Conservation (phyloP, 2,329 filamentous ascomycete genomes). For the Venturia carpophila region DNA sequence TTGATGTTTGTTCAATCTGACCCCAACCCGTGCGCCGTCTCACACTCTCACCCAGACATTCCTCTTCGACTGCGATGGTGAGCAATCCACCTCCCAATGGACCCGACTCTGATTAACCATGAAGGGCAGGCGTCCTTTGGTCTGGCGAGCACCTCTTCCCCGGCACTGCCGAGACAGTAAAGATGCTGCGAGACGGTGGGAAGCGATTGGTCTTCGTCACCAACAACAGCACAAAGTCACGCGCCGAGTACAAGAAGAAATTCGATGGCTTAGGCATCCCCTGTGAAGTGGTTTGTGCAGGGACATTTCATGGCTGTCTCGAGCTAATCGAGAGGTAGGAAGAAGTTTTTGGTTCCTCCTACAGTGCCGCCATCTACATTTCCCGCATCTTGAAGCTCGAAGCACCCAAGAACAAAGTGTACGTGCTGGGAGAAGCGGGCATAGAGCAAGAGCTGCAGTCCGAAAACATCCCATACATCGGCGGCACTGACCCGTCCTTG, state of each 20-base stretch:
- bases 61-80: conserved; percentile 95
- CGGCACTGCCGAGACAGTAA: conserved; percentile 74
- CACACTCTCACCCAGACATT: conserved; percentile 58
- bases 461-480: conserved; percentile 72
- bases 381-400: conserved; percentile 79
- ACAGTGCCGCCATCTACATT: conserved; percentile 94
- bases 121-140: conserved; percentile 79
- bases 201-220: conserved; percentile 95
- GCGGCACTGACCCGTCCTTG: conserved; percentile 74
- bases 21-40: conserved; percentile 21
- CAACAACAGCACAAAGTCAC: conserved; percentile 97
- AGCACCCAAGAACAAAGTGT: conserved; percentile 80
- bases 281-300: conserved; percentile 49
- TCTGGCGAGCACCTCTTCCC: conserved; percentile 87
- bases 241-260: conserved; percentile 87
- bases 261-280: conserved; percentile 74
- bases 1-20: conserved; percentile 61
- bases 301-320: neutral
- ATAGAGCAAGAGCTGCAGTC: conserved; percentile 81
- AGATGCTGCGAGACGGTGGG: conserved; percentile 73
- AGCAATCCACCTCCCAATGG: conserved; percentile 23
- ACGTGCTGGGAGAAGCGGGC: conserved; percentile 81
- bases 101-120: conserved; percentile 19
- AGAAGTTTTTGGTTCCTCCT: conserved; percentile 93
- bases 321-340: conserved; percentile 43